phyloP scores from a whole-genome alignment of 169 alveolate species.

The Plasmodium sp. region DNA sequence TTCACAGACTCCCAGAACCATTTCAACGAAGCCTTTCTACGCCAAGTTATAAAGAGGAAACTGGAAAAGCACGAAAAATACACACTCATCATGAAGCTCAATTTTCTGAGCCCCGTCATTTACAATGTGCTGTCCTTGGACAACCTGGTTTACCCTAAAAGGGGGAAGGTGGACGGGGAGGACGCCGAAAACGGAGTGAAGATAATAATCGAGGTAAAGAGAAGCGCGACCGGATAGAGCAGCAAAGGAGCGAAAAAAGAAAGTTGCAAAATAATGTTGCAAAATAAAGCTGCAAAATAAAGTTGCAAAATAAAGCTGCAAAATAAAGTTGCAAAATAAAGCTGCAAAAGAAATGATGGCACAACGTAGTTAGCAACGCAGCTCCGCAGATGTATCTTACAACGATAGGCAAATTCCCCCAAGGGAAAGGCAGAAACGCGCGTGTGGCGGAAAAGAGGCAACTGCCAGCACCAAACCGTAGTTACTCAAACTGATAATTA shows the following conservation, averaged over 20 bases:
- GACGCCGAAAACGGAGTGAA: not conserved
- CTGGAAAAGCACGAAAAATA: conserved; percentile 18
- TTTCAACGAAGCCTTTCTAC: conserved; percentile 29
- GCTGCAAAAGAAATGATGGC: not conserved
- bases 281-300: not conserved
- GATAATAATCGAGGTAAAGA: conserved; percentile 63
- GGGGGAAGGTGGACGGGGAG: not conserved
- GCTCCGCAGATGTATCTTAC: not conserved
- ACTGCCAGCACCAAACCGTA: not conserved
- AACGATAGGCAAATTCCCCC: not conserved
- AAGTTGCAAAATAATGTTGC: not conserved
- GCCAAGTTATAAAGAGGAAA: conserved; percentile 42
- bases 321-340: not conserved
- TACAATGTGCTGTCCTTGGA: conserved; percentile 22
- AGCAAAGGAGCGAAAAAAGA: not conserved
- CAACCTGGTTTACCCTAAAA: conserved; percentile 2
- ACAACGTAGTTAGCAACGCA: not conserved
- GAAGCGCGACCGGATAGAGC: not conserved
- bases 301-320: not conserved
- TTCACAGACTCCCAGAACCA: conserved; percentile 24
- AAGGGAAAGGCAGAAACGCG: not conserved
- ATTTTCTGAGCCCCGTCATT: conserved; percentile 23
- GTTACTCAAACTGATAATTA: not conserved
- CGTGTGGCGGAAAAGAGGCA: not conserved
- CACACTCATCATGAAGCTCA: conserved; percentile 54